A percentile compares a stretch with the other conserved stretches of the same genome.
Evolutionary conservation across 306 rosid species (phyloP).

Genomic region (Vigna unguiculata): DNA sequence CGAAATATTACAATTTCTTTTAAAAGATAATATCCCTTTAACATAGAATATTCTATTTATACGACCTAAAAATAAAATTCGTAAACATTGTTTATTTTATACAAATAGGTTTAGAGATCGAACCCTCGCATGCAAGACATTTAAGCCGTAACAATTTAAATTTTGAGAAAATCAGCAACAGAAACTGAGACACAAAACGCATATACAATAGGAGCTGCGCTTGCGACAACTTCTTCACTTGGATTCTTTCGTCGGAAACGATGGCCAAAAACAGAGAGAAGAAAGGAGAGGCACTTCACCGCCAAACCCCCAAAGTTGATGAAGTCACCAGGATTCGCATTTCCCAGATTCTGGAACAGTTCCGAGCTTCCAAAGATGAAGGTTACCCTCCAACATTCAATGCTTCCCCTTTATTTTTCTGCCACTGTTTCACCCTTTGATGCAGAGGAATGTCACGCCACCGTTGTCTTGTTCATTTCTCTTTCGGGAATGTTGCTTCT

Average conservation of each 20-base stretch:
- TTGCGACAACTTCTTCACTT: neutral
- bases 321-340: conserved; percentile 50
- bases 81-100: no score
- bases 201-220: neutral
- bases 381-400: conserved; percentile 46
- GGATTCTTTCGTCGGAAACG: neutral
- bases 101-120: no score
- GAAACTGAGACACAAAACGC: neutral
- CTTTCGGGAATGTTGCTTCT: neutral
- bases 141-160: no score
- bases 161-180: neutral
- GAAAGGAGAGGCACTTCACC: conserved; percentile 21
- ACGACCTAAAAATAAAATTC: no score
- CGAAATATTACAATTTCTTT: no score
- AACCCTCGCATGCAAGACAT: neutral
- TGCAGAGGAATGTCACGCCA: neutral
- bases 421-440: conserved; percentile 9
- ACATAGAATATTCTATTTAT: no score
- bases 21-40: no score
- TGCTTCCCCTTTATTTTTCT: neutral
- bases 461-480: no score
- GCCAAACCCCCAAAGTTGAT: conserved; percentile 36
- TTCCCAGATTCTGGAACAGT: conserved; percentile 41
- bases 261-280: conserved; percentile 46
- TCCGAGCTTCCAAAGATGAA: conserved; percentile 54